Conservation (phyloP, 176 grass and related monocot species). For the maize (Zea mays) region DNA sequence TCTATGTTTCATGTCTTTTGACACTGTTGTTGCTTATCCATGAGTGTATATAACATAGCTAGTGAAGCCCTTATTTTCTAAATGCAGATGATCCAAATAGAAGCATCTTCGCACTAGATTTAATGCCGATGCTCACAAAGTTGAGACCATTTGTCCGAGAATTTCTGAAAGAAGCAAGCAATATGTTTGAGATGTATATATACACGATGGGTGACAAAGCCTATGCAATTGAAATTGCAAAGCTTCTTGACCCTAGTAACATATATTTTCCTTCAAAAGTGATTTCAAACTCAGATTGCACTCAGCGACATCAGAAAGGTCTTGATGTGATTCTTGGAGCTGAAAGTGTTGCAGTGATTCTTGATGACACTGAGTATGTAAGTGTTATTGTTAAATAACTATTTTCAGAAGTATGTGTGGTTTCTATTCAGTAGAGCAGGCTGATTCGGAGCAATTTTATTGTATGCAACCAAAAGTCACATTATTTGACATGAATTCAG, state of each 20-base stretch:
- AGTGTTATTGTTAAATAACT: constrained; percentile 33
- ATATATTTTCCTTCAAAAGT: constrained; percentile 85
- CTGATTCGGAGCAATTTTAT: neutral
- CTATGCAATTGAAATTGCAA: constrained; percentile 90
- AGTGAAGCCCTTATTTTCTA: constrained; percentile 5
- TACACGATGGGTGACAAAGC: constrained; percentile 91
- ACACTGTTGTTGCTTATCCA: constrained; percentile 10
- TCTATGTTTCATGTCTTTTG: constrained; percentile 16
- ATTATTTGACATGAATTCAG: neutral
- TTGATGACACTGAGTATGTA: constrained; percentile 91
- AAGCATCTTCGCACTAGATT: constrained; percentile 66
- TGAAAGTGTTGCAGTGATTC: constrained; percentile 79
- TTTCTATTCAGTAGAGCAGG: neutral
- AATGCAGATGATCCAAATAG: constrained; percentile 61
- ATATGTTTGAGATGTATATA: constrained; percentile 89
- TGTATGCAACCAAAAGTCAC: neutral
- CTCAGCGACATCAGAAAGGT: constrained; percentile 84
- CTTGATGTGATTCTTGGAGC: constrained; percentile 93
- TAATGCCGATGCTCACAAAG: constrained; percentile 89
- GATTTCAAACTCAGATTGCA: constrained; percentile 82
- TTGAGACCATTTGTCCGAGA: constrained; percentile 73
- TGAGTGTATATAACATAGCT: neutral
- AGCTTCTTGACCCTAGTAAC: constrained; percentile 82
- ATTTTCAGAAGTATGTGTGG: constrained; percentile 1
- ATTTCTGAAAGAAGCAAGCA: constrained; percentile 87